phyloP scores from a whole-genome alignment of 352 stramenopile genomes.

The Saprolegnia parasitica region DNA sequence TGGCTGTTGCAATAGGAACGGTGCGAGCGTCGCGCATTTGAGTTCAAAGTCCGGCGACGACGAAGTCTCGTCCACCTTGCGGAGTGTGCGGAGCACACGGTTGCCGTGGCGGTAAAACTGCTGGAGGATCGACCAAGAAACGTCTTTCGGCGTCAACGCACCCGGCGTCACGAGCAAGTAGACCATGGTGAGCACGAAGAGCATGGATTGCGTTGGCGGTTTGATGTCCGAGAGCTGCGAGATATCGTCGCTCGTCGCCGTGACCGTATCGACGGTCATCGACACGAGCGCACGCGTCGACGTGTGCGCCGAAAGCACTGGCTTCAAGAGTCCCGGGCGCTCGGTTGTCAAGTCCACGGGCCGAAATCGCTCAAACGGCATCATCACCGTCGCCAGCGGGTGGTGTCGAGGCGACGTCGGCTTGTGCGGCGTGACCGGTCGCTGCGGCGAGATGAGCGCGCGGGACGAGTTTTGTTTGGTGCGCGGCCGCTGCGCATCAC shows the following conservation, averaged over 20 bases:
- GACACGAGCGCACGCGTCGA: neutral
- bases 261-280: neutral
- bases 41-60: neutral
- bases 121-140: neutral
- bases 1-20: neutral
- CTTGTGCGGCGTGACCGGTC: neutral
- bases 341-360: neutral
- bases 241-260: neutral
- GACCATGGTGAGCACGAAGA: neutral
- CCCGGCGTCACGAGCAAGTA: constrained; percentile 10
- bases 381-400: neutral
- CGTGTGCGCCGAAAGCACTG: neutral
- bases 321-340: neutral
- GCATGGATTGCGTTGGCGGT: neutral
- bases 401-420: neutral
- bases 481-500: neutral
- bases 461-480: too few relatives aligned
- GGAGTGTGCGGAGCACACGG: neutral
- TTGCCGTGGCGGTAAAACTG: neutral
- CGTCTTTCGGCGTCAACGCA: neutral
- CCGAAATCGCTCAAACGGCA: neutral
- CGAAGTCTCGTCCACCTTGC: neutral
- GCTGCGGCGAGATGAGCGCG: neutral
- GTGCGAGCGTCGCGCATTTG: neutral
- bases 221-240: neutral